Conservation (phyloP, 139 green algal species). For the Eudorina sp. region DNA sequence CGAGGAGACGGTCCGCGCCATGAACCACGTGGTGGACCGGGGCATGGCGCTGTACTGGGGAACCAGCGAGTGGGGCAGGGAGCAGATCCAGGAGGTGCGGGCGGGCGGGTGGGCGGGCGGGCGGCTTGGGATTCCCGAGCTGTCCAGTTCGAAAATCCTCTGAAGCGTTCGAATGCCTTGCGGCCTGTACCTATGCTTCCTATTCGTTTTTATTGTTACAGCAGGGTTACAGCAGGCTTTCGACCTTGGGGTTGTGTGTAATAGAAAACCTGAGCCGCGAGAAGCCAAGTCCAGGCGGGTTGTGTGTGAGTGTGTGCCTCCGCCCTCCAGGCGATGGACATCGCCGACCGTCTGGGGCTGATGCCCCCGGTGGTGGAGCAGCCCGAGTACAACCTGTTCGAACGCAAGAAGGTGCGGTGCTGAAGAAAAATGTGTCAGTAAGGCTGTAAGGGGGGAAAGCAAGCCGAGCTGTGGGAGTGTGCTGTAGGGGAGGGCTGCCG, state of each 20-base stretch:
- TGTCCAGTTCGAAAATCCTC: not conserved
- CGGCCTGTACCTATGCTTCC: not conserved
- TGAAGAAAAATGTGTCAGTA: too few relatives aligned
- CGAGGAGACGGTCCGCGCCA: constrained; percentile 91
- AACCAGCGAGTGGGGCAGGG: constrained; percentile 84
- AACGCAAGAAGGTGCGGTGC: constrained; percentile 76
- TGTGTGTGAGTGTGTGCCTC: too few relatives aligned
- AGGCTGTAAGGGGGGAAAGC: too few relatives aligned
- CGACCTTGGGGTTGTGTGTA: too few relatives aligned
- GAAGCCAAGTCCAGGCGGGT: not conserved
- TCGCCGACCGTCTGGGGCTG: constrained; percentile 79
- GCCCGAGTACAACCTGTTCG: constrained; percentile 92
- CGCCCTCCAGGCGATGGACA: constrained; percentile 64
- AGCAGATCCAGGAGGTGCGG: constrained; percentile 80
- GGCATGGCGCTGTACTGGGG: constrained; percentile 69
- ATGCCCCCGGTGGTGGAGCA: constrained; percentile 83
- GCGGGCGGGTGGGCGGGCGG: not conserved
- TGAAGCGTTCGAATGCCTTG: not conserved
- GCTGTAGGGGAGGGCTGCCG: too few relatives aligned
- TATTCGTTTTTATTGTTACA: not conserved
- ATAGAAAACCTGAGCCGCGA: too few relatives aligned
- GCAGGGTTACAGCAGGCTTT: too few relatives aligned
- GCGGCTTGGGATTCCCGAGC: not conserved
- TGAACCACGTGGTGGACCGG: constrained; percentile 68
- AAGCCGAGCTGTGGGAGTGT: too few relatives aligned